phyloP scores from a whole-genome alignment of 2,329 filamentous ascomycete genomes.

The Xylariaceae sp. region DNA sequence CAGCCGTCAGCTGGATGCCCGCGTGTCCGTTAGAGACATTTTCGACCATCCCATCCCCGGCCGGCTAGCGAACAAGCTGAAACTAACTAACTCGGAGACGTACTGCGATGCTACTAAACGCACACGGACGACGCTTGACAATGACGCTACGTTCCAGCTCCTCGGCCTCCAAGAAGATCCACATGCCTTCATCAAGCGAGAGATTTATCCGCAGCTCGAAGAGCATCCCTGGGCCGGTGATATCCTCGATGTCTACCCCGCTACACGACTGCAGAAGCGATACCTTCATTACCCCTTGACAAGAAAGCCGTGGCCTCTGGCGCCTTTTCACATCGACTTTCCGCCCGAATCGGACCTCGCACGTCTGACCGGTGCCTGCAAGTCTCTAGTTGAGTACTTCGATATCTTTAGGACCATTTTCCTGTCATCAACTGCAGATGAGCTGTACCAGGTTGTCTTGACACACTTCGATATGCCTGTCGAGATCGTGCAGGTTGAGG shows the following conservation, averaged over 20 bases:
- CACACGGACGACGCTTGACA: slow-evolving; percentile 1
- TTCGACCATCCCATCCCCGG: slow-evolving; percentile 16
- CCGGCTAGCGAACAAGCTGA: slow-evolving; percentile 10
- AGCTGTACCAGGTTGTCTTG: slow-evolving; percentile 17
- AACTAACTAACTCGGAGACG: slow-evolving; percentile 1
- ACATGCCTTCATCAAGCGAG: slow-evolving; percentile 6
- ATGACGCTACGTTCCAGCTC: slow-evolving; percentile 15
- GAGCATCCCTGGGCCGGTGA: not conserved
- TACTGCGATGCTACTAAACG: not conserved
- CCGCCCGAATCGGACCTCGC: slow-evolving; percentile 12
- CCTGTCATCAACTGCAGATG: slow-evolving; percentile 6
- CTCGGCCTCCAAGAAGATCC: slow-evolving; percentile 12
- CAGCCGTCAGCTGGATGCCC: slow-evolving; percentile 11
- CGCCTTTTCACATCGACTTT: slow-evolving; percentile 18
- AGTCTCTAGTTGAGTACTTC: slow-evolving; percentile 13
- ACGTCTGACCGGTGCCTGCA: slow-evolving; percentile 6
- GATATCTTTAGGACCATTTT: slow-evolving; percentile 22
- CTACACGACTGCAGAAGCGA: slow-evolving; percentile 18
- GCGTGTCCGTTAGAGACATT: slow-evolving; percentile 15
- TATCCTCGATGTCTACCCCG: slow-evolving; percentile 16
- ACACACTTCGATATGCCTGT: slow-evolving; percentile 18
- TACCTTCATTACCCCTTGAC: slow-evolving; percentile 13
- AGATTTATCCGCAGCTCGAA: slow-evolving; percentile 11
- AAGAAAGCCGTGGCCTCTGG: slow-evolving; percentile 8
- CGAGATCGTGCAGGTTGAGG: slow-evolving; percentile 13